Evolutionary conservation across 2,329 filamentous ascomycete species (phyloP).

Genomic region (Penicillium sp.): DNA sequence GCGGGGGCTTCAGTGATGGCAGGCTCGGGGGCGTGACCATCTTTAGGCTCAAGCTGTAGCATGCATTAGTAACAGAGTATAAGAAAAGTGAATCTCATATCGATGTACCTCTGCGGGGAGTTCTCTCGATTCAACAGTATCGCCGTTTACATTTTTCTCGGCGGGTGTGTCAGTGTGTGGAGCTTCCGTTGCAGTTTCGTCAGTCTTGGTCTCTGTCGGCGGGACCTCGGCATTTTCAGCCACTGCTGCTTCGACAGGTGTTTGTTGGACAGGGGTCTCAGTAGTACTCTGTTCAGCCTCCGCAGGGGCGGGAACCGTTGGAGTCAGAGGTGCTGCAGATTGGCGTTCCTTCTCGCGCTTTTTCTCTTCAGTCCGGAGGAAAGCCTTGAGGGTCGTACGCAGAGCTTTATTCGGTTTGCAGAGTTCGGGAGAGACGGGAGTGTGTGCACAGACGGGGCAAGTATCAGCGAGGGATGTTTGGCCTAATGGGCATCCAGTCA

Average conservation of each 20-base stretch:
- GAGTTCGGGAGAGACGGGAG: constrained; percentile 75
- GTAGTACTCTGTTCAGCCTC: constrained; percentile 16
- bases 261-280: constrained; percentile 17
- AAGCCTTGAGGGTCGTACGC: constrained; percentile 88
- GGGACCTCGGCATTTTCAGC: constrained; percentile 7
- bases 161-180: constrained; percentile 3
- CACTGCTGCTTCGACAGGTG: constrained; percentile 14
- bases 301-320: constrained; percentile 23
- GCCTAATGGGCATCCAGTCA: constrained; percentile 45
- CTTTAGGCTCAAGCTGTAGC: constrained; percentile 7
- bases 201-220: constrained; percentile 13
- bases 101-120: constrained; percentile 17
- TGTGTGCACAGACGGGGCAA: constrained; percentile 91
- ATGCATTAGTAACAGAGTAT: not conserved
- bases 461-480: constrained; percentile 69
- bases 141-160: constrained; percentile 5
- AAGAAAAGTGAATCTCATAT: not conserved
- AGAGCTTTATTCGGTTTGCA: constrained; percentile 86
- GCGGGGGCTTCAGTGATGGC: constrained; percentile 10
- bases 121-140: constrained; percentile 5
- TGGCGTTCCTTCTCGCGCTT: constrained; percentile 64
- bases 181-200: constrained; percentile 10
- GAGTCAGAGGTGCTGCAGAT: constrained; percentile 30
- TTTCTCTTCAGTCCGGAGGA: constrained; percentile 84
- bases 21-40: constrained; percentile 7